Evolutionary conservation across 2,329 filamentous ascomycete genomes (phyloP), one percentile per base, ranked within the genome.

Genomic region (Fusarium fujikuroi): DNA sequence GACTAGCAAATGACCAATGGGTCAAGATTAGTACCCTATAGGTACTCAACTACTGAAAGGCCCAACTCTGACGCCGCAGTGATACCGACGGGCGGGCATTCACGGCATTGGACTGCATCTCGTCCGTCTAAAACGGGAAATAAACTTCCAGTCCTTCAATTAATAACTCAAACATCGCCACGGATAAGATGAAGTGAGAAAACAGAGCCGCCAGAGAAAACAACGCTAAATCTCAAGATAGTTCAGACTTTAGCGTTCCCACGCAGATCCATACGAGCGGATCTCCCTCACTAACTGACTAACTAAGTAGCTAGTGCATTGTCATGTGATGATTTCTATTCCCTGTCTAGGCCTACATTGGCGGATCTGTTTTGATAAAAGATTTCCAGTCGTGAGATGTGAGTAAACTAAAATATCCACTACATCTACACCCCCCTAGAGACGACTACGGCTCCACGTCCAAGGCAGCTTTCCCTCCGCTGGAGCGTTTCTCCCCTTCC

Each of bases 381-480:
- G 63, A 44, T 66, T 68, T 42, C n/a, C 19, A 37, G 7, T 9
- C 47, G 37, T 63, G 65, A 68, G 56, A 68, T 68, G 40, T 68
- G 63, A 68, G 65, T 39, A 36, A 47, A 36, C 40, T 50, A 50
- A 50, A 16, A 25, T 16, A 36, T 8, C 32, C n/a, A 44, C 46
- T 58, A 42, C 49, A 53, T 44, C 46, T 43, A 57, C 40, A 19
- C 30, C 61, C 28, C 32, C 15, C 23, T 69, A 75, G 5, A 75
- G 58, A 42, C 69, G 66, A 70, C 74, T 69, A 15, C 46, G 70
- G 37, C 70, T 76, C 72, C 74, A 75, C 43, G 74, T 73, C 74
- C 74, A 76, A 16, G 74, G 74, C 44, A 75, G 40, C 44, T 76
- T 76, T 61, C 71, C 74, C 9, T 60, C 65, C 25, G 58, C 74